Base-by-base conservation (phyloP, 169 alveolate species). In the Plasmodium malariae region DNA sequence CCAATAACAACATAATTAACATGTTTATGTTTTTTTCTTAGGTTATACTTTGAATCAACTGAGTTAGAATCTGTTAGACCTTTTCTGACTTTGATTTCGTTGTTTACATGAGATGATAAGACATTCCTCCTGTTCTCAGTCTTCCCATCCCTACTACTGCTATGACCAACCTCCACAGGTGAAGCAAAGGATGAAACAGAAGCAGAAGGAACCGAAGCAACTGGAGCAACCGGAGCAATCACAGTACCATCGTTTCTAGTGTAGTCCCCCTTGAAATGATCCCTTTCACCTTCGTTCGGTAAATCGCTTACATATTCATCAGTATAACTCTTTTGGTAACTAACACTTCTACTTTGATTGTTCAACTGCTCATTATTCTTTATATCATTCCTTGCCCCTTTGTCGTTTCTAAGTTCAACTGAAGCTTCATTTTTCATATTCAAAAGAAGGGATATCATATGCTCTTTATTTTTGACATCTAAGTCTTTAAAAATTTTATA, bases 1-100 rank as follows among this genome's bases (percentile, higher is more conserved):
- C 30, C 54, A 11, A 21, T 9, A 21, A 9, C 4, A 6, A 19
- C 11, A 37, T 9, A 24, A 43, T 43, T 36, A 7, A 11, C 12
- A 68, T 40, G 36, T 40, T 37, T 68, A 17, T 68, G 55, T 68
- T 68, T 68, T 40, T 68, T 68, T 21, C 78, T 36, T 68, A 68
- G 24, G 36, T 68, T 68, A 43, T 68, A 68, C 32, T 68, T 68
- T 0, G 40, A 40, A 37, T 68, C 63, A 11, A 45, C 34, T 4
- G 28, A 3, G 17, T 68, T 37, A n/a, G 40, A n/a, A 45, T 62
- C 28, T n/a, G 24, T 26, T 7, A 11, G 28, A 6, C 21, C 21
- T 4, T 5, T n/a, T 9, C 14, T n/a, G 21, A 3, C 21, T 17
- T 6, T 51, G 14, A n/a, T 51, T 51, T n/a, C 62, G 14, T 11